Evolutionary conservation across 1,139 yeast species (phyloP), one percentile per base, ranked within the genome.

Genomic region (Candida mesenterica): DNA sequence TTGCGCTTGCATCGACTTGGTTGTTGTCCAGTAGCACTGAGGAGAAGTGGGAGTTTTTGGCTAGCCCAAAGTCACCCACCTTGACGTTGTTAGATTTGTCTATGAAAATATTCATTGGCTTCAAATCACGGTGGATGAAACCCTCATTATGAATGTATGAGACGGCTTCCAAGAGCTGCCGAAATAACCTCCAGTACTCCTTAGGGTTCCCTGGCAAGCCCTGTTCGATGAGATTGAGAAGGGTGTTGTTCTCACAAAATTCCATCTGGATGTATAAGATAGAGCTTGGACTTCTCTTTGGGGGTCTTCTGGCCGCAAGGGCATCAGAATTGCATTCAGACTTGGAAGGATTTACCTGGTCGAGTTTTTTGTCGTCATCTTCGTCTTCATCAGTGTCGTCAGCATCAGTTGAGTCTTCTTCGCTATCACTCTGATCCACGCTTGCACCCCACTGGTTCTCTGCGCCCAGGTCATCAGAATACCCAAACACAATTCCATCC

Each of bases 11-110:
- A 0, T 68, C 47, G 4, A 68, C 68, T 39, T 69, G 75, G 38
- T 68, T 68, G 40, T 66, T 65, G 22, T 55, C 59, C 63, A 59
- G 64, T 16, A 68, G 55, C 3, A 61, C 69, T 31, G 56, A 65
- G 19, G 68, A 43, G 61, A 66, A 60, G 55, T 76, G 72, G 62
- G 92, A 42, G 49, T 81, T 86, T 50, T 89, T 90, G 0, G 98
- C 99, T 39, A 94, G 71, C 0, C 98, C 99, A 60, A 94, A 94
- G 55, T 94, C 98, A 47, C 99, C 98, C 23, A 94, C 86, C 56
- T 94, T 94, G 38, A 92, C 80, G 54, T 90, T 88, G 49, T 85
- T 82, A 1, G 87, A 77, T 46, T 84, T 83, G 57, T 92, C 98
- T 48, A 94, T 90, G 65, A 94, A 94, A 57, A 94, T 88, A 57